Evolutionary conservation across 257 asterid species (phyloP), one percentile per base, ranked within the genome.

Genomic region (Buddleja alternifolia): DNA sequence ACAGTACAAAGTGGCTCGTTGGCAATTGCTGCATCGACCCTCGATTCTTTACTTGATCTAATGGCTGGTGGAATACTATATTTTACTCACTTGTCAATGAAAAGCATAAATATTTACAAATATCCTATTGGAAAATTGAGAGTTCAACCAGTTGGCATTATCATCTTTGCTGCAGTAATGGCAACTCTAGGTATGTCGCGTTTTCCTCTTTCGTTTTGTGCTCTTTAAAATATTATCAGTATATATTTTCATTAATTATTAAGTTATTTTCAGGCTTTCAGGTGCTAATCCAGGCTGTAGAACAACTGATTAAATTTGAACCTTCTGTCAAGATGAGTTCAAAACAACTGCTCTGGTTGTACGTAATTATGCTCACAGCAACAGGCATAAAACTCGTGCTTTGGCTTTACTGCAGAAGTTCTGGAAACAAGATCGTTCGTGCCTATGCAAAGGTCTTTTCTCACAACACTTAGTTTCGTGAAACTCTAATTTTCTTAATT

Each of bases 61-160:
- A 78, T 85, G 87, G 95, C 95, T 0, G 92, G 96, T 9, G 92
- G 86, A 0, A 89, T 89, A 50, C 81, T 89, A 8, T 87, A 85
- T 86, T 83, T 82, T 50, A 83, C 95, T 0, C 95, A 87, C 61
- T 36, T 85, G 77, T 83, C 95, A 0, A 89, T 89, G 96, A 89
- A 89, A 21, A 83, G 46, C 71, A 82, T 87, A 25, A 89, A 89
- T 72, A 87, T 85, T 4, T 89, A 89, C 77, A 82, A 87, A 42
- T 89, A 87, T 54, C 96, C 95, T 0, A 87, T 89, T 5, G 96
- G 95, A 1, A 89, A 89, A 23, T 52, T 87, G 40, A 77, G 92
- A 65, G 79, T 87, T 65, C 95, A 87, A 12, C 96, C 95, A 0
- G 95, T 87, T 0, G 92, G 95, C 53, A 89, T 89, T 56, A 79